Evolutionary conservation across 441 rosid species (phyloP).

Genomic region (Pelargonium cotyledonis): DNA sequence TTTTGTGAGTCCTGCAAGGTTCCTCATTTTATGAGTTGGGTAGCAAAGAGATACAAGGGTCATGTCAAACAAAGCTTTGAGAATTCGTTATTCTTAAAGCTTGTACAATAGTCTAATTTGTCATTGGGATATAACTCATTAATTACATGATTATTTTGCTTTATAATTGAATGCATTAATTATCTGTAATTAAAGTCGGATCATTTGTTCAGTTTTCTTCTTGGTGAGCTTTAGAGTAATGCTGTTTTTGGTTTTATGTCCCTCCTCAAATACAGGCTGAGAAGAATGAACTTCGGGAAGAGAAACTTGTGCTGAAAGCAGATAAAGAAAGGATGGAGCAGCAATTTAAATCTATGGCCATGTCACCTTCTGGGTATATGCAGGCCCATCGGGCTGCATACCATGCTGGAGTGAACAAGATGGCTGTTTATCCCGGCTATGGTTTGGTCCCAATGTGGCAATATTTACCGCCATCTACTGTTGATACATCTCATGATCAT

Average conservation of each 20-base stretch:
- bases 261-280: constrained; percentile 47
- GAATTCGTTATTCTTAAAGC: not conserved
- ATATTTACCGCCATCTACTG: constrained; percentile 56
- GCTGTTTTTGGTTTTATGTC: constrained; percentile 6
- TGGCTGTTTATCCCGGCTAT: constrained; percentile 66
- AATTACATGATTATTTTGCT: not conserved
- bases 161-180: not conserved
- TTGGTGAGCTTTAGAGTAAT: constrained; percentile 7
- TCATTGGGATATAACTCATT: not conserved
- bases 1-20: too few relatives aligned
- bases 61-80: too few relatives aligned
- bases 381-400: constrained; percentile 56
- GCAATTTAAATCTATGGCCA: constrained; percentile 51
- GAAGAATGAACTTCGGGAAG: constrained; percentile 81
- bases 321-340: constrained; percentile 73
- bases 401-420: constrained; percentile 48
- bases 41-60: too few relatives aligned
- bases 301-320: constrained; percentile 60
- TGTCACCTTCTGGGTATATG: constrained; percentile 53
- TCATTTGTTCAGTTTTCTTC: not conserved
- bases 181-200: not conserved
- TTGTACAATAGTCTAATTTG: not conserved
- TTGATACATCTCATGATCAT: constrained; percentile 77
- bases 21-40: too few relatives aligned
- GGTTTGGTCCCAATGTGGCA: constrained; percentile 91